Evolutionary conservation across 345 rosid genomes (phyloP).

Genomic region (Eutrema japonicum): DNA sequence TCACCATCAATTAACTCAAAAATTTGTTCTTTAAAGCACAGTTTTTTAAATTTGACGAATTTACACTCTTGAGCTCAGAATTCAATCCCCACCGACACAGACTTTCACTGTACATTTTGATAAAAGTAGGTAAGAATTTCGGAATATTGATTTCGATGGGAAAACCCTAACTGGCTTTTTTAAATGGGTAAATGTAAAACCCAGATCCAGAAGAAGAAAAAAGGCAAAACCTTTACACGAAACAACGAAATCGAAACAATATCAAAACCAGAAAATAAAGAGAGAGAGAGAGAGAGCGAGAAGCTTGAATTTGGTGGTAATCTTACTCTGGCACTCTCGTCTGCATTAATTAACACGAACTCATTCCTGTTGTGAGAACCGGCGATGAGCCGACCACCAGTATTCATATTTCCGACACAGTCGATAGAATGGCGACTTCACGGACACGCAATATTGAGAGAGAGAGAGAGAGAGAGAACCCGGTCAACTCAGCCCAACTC

Average conservation of each 20-base stretch:
- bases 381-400: slow-evolving; percentile 82
- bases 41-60: neutral
- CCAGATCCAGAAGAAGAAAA: slow-evolving; percentile 31
- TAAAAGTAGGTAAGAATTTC: neutral
- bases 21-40: neutral
- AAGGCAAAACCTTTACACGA: slow-evolving; percentile 32
- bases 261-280: neutral
- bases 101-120: slow-evolving; percentile 12
- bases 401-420: slow-evolving; percentile 51
- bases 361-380: slow-evolving; percentile 94
- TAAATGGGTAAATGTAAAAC: slow-evolving; percentile 12
- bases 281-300: neutral
- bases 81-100: slow-evolving; percentile 37
- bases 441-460: slow-evolving; percentile 1
- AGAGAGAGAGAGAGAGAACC: slow-evolving; percentile 14
- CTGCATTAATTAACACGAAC: slow-evolving; percentile 84
- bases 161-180: slow-evolving; percentile 13
- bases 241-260: slow-evolving; percentile 5
- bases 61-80: neutral
- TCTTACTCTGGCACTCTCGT: slow-evolving; percentile 73
- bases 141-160: neutral
- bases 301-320: neutral
- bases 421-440: neutral
- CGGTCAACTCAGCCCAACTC: slow-evolving; percentile 24
- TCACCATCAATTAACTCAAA: slow-evolving; percentile 5